Conservation (phyloP, 805 yeast species). For the Torulaspora gathmanii region DNA sequence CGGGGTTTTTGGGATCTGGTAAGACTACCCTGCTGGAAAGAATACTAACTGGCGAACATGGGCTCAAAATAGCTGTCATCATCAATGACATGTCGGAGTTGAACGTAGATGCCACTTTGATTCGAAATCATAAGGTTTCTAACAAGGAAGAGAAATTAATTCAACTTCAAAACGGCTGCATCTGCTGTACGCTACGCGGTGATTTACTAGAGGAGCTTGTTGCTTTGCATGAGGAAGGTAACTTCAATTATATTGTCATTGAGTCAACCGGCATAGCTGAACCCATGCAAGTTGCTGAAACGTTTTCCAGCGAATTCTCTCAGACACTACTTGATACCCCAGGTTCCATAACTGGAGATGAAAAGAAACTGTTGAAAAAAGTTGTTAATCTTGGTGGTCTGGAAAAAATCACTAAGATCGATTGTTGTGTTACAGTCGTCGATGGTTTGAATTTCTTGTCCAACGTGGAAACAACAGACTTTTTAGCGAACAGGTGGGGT, state of each 20-base stretch:
- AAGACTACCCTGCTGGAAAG: constrained; percentile 45
- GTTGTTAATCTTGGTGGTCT: constrained; percentile 41
- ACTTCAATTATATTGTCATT: constrained; percentile 42
- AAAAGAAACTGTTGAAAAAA: constrained; percentile 18
- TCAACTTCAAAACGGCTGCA: constrained; percentile 47
- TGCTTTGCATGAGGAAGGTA: constrained; percentile 34
- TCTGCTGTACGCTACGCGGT: constrained; percentile 46
- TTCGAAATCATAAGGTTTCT: constrained; percentile 39
- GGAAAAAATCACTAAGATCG: constrained; percentile 38
- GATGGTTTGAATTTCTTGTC: constrained; percentile 41
- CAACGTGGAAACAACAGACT: constrained; percentile 44
- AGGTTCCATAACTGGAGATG: constrained; percentile 22
- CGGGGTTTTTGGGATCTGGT: constrained; percentile 46
- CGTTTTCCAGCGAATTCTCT: constrained; percentile 43
- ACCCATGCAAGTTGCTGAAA: constrained; percentile 50
- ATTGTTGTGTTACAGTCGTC: constrained; percentile 45
- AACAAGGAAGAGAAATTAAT: constrained; percentile 42
- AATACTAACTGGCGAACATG: constrained; percentile 40
- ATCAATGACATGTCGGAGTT: constrained; percentile 44
- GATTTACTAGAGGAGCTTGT: constrained; percentile 44
- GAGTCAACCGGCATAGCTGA: constrained; percentile 47
- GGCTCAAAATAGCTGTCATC: constrained; percentile 42
- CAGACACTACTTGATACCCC: constrained; percentile 33
- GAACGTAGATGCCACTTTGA: constrained; percentile 43
- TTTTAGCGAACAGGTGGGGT: constrained; percentile 40